Conservation (phyloP, 192 early-diverging fungal genomes). For the Coemansia sp. region DNA sequence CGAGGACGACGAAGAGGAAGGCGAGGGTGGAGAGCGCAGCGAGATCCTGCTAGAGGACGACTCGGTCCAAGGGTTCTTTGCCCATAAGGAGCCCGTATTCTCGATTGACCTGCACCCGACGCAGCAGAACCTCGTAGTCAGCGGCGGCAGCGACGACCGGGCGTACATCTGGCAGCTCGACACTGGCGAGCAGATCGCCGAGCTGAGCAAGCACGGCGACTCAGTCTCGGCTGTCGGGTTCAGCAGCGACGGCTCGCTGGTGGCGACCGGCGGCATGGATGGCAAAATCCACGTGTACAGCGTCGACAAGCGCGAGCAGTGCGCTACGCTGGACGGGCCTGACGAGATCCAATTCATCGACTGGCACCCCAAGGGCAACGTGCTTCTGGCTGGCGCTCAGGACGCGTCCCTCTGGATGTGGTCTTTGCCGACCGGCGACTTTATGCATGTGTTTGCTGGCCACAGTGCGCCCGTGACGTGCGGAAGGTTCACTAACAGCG, state of each 20-base stretch:
- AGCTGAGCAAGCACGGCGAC: slow-evolving; percentile 79
- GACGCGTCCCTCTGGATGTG: slow-evolving; percentile 99
- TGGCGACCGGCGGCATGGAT: slow-evolving; percentile 96
- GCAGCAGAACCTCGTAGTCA: slow-evolving; percentile 66
- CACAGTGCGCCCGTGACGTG: slow-evolving; percentile 83
- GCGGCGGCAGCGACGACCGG: slow-evolving; percentile 94
- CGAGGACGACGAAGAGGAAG: slow-evolving; percentile 54
- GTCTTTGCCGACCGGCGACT: slow-evolving; percentile 81
- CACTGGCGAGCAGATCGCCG: slow-evolving; percentile 74
- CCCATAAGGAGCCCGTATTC: slow-evolving; percentile 90
- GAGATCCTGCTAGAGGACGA: slow-evolving; percentile 67
- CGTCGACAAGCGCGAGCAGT: slow-evolving; percentile 10
- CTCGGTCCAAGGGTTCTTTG: slow-evolving; percentile 91
- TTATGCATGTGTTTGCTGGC: slow-evolving; percentile 95
- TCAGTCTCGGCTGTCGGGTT: slow-evolving; percentile 85
- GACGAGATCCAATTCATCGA: slow-evolving; percentile 92
- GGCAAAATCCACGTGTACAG: slow-evolving; percentile 75
- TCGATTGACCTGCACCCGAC: slow-evolving; percentile 79
- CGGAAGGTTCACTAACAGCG: slow-evolving; percentile 90
- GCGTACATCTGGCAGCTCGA: slow-evolving; percentile 86
- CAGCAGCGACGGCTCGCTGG: slow-evolving; percentile 79
- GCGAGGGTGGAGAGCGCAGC: background rate
- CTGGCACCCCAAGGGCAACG: slow-evolving; percentile 96
- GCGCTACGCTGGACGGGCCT: slow-evolving; percentile 78
- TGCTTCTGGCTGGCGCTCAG: slow-evolving; percentile 84